Base-by-base conservation (phyloP, 768 basidiomycete species). In the Auriscalpium microsporum region DNA sequence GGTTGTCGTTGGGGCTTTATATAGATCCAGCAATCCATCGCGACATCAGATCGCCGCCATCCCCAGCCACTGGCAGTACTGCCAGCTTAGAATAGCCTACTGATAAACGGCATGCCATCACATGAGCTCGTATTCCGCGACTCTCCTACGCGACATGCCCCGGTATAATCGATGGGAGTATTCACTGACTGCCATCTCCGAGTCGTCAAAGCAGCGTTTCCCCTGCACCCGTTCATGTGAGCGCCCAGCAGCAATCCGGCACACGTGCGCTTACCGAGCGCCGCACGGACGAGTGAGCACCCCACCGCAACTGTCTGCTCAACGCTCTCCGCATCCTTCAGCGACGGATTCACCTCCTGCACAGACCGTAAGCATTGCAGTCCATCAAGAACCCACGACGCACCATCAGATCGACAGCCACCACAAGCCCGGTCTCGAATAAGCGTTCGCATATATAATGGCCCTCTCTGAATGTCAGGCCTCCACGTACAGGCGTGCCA, bases 371-470 rank as follows among this genome's bases (percentile, higher is more conserved):
- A 37, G 10, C 38, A 46, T 45, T 50, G 44, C 14, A 42, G 47
- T 55, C 54, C 62, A 53, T 46, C 10, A 17, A 45, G 14, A 16
- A 40, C 37, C 33, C 19, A 33, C 11, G 11, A 68, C 81, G 48
- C 58, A 88, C 94, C 94, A 99, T 94, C 59, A 99, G 75, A 71
- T 99, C 95, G 21, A 98, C 72, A 0, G 86, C 91, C 23, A 96
- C 94, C 17, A 99, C 80, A 56, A 88, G 79, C 7, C 94, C 94
- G 6, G 94, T 98, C 75, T 96, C 94, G 58, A 83, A 83, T 45
- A 98, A 81, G 6, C 89, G 86, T 72, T 97, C 94, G 61, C 90
- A 93, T 64, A 95, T 94, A 69, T 94, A 97, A 71, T 97, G 96
- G n/a, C 94, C 95, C 68, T 99, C 96, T 60, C 96, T 77, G 75